Conservation (phyloP, 192 early-diverging fungal species). For the Coemansia sp. region DNA sequence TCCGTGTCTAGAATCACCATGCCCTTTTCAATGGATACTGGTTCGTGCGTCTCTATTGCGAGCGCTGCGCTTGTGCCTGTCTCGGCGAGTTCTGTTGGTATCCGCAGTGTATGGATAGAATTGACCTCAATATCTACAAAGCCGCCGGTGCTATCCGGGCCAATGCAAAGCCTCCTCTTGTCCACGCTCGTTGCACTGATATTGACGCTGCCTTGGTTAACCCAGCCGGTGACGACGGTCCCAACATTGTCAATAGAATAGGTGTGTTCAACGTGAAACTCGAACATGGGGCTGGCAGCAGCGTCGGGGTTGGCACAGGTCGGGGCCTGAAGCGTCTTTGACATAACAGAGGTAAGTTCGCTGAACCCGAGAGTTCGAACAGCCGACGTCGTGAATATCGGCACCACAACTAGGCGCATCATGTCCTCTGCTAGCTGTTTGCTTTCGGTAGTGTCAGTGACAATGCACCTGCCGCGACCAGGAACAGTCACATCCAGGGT, state of each 20-base stretch:
- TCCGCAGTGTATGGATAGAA: constrained; percentile 82
- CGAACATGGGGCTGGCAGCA: constrained; percentile 36
- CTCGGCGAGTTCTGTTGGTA: constrained; percentile 64
- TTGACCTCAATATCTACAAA: constrained; percentile 69
- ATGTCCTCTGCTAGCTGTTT: constrained; percentile 39
- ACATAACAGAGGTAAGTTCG: constrained; percentile 68
- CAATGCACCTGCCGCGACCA: constrained; percentile 38
- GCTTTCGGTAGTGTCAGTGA: constrained; percentile 17
- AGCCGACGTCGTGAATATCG: constrained; percentile 82
- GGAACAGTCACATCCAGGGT: constrained; percentile 43
- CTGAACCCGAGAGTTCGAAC: constrained; percentile 72
- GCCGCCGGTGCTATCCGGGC: constrained; percentile 63
- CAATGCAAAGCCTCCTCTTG: constrained; percentile 52
- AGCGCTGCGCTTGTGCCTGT: constrained; percentile 75
- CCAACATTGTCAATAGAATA: constrained; percentile 65
- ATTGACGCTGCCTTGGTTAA: constrained; percentile 56
- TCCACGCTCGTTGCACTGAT: constrained; percentile 25
- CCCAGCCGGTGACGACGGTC: constrained; percentile 63
- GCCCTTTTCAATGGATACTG: constrained; percentile 45
- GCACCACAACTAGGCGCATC: constrained; percentile 61
- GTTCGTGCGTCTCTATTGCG: constrained; percentile 58
- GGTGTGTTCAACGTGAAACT: constrained; percentile 82
- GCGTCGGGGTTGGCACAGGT: not conserved
- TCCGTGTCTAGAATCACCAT: constrained; percentile 57
- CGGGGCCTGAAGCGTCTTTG: constrained; percentile 55